Base-by-base conservation (phyloP, 495 filamentous ascomycete species). In the Podospora pseudocomata region DNA sequence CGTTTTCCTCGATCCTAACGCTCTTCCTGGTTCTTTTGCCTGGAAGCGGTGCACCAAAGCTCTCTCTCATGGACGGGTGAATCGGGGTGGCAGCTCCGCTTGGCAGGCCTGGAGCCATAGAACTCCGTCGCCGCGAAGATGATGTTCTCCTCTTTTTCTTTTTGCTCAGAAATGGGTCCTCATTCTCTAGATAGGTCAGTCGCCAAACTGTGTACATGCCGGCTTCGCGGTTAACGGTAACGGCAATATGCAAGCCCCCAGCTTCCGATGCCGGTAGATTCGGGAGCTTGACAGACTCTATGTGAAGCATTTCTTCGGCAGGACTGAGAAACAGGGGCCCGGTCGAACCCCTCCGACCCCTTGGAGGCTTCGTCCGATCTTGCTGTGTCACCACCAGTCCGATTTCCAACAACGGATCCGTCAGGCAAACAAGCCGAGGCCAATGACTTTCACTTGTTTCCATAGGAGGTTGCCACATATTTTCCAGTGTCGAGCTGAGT, bases 11-110 rank as follows among this genome's bases (percentile, higher is more conserved):
- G 11, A 72, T 66, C 67, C 67, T 77, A 32, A 75, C 81, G 34
- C 78, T 80, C 63, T 81, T 82, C 28, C 78, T 81, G 34, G 78
- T 71, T 60, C 79, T 80, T 64, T 82, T 81, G 6, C 78, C 80
- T 3, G 80, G 81, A 0, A 81, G 73, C 7, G 80, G 83, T 0
- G 79, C 83, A 60, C 81, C 81, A 23, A 83, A 80, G 68, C 79
- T 83, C 62, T 85, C 86, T 64, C 83, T 81, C 64, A 82, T 79
- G 18, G 77, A 79, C 20, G 80, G 68, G 55, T 85, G 87, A 32
- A 90, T 79, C 19, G 95, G 95, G 0, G 95, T 97, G 1, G 88
- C 91, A 7, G 91, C 84, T 55, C 94, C 95, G 65, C 91, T 93
- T 7, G 85, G 82, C 66, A 92, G 81, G 18, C 87, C 89, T n/a